Percentiles rank a stretch among this genome's conserved stretches.
These are phyloP conservation scores for Torulaspora maleeae DNA, from an alignment of 805 yeast species.

Conservation along the genomic window DNA sequence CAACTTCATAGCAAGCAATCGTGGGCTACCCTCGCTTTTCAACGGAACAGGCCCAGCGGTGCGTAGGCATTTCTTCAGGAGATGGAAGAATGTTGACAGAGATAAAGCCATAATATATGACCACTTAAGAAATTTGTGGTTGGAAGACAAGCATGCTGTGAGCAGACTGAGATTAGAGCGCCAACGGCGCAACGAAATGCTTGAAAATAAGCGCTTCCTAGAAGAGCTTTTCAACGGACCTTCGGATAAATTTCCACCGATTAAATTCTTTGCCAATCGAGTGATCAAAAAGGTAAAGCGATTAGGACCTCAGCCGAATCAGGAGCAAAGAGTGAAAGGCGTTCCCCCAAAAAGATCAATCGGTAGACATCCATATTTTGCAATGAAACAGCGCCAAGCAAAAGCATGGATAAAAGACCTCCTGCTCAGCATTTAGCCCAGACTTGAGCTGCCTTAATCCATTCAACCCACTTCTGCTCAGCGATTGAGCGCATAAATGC, in stretches of 20 bases:
- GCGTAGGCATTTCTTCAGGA: constrained; percentile 8
- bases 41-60: constrained; percentile 7
- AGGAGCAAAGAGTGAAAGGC: not conserved
- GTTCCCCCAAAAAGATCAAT: not conserved
- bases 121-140: constrained; percentile 4
- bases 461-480: too few relatives aligned
- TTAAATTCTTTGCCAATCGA: not conserved
- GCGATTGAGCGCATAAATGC: too few relatives aligned
- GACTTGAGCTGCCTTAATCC: too few relatives aligned
- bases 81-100: constrained; percentile 8
- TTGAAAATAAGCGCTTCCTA: not conserved
- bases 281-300: not conserved
- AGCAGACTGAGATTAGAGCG: constrained; percentile 1
- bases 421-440: not conserved
- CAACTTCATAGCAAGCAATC: constrained; percentile 4
- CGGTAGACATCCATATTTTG: not conserved
- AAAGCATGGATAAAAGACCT: not conserved
- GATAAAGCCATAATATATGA: constrained; percentile 5
- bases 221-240: not conserved
- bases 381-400: not conserved
- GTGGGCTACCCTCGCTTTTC: constrained; percentile 3
- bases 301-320: not conserved
- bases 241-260: not conserved
- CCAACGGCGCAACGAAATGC: not conserved
- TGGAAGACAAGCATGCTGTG: constrained; percentile 1